phyloP scores from a whole-genome alignment of 2,329 filamentous ascomycete species.

The Botrytis pseudocinerea region DNA sequence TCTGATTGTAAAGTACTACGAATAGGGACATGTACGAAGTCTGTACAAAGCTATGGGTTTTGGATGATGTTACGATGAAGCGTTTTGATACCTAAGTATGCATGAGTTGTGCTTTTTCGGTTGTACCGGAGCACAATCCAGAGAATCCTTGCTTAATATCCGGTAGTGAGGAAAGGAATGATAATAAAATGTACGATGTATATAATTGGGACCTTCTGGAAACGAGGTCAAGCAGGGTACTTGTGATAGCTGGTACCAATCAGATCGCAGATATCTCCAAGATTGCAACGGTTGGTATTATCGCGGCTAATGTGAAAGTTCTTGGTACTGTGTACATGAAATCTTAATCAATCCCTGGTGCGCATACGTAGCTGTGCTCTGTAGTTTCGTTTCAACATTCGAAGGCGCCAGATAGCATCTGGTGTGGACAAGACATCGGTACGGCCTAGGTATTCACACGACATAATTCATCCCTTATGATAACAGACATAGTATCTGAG shows the following conservation, averaged over 20 bases:
- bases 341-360: neutral
- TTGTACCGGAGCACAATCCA: neutral
- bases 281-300: conserved; percentile 12
- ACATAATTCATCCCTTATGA: neutral
- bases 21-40: neutral
- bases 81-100: neutral
- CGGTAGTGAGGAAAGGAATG: neutral
- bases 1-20: neutral
- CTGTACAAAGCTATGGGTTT: no score
- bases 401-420: neutral
- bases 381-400: neutral
- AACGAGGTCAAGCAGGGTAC: neutral
- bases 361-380: no score
- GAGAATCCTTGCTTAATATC: conserved; percentile 7
- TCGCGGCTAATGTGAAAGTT: conserved; percentile 2
- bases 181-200: neutral
- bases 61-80: neutral
- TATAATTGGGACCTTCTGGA: conserved; percentile 9
- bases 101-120: conserved; percentile 7
- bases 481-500: neutral
- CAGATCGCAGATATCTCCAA: neutral
- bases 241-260: conserved; percentile 9
- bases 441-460: neutral
- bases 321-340: neutral
- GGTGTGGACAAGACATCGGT: neutral